Conservation (phyloP, 2,329 filamentous ascomycete genomes). For the Fusarium stilboides region DNA sequence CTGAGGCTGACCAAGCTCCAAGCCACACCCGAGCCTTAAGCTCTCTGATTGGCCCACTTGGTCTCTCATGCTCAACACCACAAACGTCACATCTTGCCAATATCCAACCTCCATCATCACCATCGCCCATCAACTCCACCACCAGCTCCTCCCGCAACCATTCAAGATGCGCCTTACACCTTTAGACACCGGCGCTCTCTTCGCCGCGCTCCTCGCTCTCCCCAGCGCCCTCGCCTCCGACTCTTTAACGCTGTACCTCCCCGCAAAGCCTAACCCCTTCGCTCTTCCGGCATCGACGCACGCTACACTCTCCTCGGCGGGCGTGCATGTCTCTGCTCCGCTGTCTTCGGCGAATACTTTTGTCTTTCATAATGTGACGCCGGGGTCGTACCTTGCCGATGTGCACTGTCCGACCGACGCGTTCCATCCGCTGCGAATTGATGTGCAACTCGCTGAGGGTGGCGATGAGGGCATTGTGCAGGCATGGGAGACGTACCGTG, state of each 20-base stretch:
- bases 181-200: slow-evolving; percentile 53
- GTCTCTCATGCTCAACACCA: slow-evolving; percentile 41
- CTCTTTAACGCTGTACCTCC: slow-evolving; percentile 63
- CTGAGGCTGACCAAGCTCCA: slow-evolving; percentile 41
- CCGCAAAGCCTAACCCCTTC: slow-evolving; percentile 65
- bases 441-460: slow-evolving; percentile 64
- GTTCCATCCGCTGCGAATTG: slow-evolving; percentile 86
- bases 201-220: slow-evolving; percentile 56
- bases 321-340: slow-evolving; percentile 66
- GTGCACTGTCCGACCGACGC: slow-evolving; percentile 81
- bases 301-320: slow-evolving; percentile 68
- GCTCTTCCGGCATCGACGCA: slow-evolving; percentile 76
- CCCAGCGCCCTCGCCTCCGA: slow-evolving; percentile 49
- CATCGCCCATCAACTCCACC: background rate
- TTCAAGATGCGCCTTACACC: slow-evolving; percentile 55
- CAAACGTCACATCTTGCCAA: slow-evolving; percentile 40
- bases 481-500: slow-evolving; percentile 88
- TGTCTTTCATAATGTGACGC: slow-evolving; percentile 79
- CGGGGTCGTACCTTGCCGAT: slow-evolving; percentile 85
- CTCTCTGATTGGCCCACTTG: slow-evolving; percentile 45
- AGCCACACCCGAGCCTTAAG: slow-evolving; percentile 32
- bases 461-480: slow-evolving; percentile 62
- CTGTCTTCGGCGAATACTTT: slow-evolving; percentile 80
- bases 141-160: background rate
- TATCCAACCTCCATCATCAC: slow-evolving; percentile 27